Percentiles rank a stretch among this genome's conserved stretches.
Conservation (phyloP, 2,329 filamentous ascomycete species). For the Dactylonectria macrodidyma region DNA sequence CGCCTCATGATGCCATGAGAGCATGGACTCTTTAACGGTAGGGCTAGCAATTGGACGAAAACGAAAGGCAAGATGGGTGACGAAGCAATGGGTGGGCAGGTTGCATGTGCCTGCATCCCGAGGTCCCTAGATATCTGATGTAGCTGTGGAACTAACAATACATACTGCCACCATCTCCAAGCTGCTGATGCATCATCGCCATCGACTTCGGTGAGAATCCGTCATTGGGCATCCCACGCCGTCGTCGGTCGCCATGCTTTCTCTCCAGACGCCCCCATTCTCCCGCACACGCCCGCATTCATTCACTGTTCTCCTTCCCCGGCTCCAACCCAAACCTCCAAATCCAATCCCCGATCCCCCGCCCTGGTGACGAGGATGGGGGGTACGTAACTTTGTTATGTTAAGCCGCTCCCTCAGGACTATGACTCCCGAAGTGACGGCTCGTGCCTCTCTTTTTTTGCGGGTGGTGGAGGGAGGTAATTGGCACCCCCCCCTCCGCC, state of each 20-base stretch:
- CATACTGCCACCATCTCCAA: no score
- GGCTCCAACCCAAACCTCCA: background rate
- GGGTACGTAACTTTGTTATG: background rate
- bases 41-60: background rate
- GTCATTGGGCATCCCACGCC: background rate
- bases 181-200: background rate
- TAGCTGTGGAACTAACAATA: no score
- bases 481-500: background rate
- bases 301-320: no score
- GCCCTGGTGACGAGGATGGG: background rate
- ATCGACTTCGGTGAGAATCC: background rate
- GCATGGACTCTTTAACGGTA: conserved; percentile 2
- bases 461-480: background rate
- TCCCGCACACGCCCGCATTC: background rate
- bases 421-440: background rate
- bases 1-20: conserved; percentile 33
- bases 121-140: no score
- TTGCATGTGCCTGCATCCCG: conserved; percentile 29
- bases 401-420: background rate
- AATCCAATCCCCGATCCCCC: background rate
- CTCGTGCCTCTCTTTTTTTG: background rate
- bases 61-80: background rate
- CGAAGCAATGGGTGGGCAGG: background rate
- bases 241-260: no score
- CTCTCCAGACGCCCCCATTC: background rate